Conservation (phyloP, 2,329 filamentous ascomycete species). For the Pseudohalonectria lignicola region DNA sequence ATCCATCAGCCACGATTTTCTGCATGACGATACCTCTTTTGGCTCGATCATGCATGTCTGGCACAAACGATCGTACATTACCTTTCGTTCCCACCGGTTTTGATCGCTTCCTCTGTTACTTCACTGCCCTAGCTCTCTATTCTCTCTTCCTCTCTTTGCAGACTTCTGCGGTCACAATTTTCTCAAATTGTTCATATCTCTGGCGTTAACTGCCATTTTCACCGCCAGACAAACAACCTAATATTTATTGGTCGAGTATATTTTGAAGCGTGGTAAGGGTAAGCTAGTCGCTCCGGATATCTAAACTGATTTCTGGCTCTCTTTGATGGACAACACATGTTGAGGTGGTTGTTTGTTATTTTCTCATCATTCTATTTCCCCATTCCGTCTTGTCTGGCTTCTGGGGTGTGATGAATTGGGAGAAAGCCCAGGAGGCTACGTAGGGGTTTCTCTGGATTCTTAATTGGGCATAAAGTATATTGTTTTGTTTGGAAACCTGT, state of each 20-base stretch:
- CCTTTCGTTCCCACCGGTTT: constrained; percentile 8
- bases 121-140: constrained; percentile 20
- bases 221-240: too few species aligned
- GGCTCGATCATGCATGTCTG: constrained; percentile 50
- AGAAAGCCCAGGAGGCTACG: constrained; percentile 25
- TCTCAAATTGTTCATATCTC: too few species aligned
- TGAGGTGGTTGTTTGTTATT: too few species aligned
- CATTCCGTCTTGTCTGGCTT: neutral
- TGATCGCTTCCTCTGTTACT: neutral
- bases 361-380: neutral
- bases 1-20: too few species aligned
- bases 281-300: too few species aligned
- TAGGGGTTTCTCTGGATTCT: constrained; percentile 10
- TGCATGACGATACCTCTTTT: constrained; percentile 43
- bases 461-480: constrained; percentile 1
- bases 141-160: constrained; percentile 17
- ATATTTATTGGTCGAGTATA: constrained; percentile 4
- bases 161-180: too few species aligned
- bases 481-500: too few species aligned
- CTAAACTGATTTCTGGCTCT: too few species aligned
- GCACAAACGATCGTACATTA: constrained; percentile 45
- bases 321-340: too few species aligned
- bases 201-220: too few species aligned
- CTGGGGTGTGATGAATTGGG: constrained; percentile 19
- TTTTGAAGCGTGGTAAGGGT: too few species aligned